phyloP scores from a whole-genome alignment of 768 basidiomycete species.

The Mycena galopus region DNA sequence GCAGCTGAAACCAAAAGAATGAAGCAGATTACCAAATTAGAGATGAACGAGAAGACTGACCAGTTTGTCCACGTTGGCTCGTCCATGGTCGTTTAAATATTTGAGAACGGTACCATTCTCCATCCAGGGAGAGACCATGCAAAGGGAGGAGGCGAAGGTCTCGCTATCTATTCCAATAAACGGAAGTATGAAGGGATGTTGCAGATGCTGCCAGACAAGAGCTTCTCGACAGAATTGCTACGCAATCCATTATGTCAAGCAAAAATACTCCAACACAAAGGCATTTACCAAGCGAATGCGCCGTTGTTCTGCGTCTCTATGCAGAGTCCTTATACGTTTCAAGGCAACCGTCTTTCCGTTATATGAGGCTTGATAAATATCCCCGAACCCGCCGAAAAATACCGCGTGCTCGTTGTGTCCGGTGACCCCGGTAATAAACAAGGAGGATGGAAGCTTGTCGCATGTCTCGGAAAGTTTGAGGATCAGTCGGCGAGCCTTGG shows the following conservation, averaged over 20 bases:
- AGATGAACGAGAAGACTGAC: neutral
- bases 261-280: neutral
- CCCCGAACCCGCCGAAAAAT: constrained; percentile 39
- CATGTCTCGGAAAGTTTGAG: constrained; percentile 34
- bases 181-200: constrained; percentile 45
- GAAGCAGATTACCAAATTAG: neutral
- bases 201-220: constrained; percentile 46
- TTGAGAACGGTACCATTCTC: constrained; percentile 41
- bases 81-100: constrained; percentile 38
- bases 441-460: constrained; percentile 31
- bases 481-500: constrained; percentile 27
- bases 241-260: neutral
- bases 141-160: constrained; percentile 41
- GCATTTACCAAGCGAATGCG: constrained; percentile 11
- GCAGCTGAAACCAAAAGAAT: constrained; percentile 35
- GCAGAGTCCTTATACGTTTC: constrained; percentile 14
- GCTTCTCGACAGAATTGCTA: constrained; percentile 48
- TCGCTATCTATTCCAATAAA: constrained; percentile 47
- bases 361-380: constrained; percentile 37
- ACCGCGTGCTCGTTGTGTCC: constrained; percentile 16
- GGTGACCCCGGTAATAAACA: constrained; percentile 35
- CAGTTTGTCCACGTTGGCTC: constrained; percentile 37
- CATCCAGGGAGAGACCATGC: constrained; percentile 50
- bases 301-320: neutral
- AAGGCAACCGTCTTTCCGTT: constrained; percentile 13